Conservation (phyloP, 768 basidiomycete genomes). For the Panaeolus cyanescens region DNA sequence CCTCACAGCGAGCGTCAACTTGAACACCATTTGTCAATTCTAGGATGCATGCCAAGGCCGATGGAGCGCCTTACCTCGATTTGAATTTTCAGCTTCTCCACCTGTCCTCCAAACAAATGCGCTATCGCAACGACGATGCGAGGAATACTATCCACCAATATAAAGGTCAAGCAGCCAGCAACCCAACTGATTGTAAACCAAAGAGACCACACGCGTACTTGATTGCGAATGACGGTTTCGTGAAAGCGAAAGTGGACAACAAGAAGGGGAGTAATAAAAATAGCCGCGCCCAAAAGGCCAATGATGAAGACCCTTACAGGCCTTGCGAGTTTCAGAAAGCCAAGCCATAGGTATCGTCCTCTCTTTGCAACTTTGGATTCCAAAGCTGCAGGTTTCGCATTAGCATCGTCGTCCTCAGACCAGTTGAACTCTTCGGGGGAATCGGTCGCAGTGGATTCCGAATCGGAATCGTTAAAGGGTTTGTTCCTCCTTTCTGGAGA, state of each 20-base stretch:
- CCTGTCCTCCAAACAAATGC: constrained; percentile 57
- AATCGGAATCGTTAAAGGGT: constrained; percentile 27
- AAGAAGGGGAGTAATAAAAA: constrained; percentile 70
- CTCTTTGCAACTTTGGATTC: constrained; percentile 51
- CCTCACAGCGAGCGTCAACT: neutral
- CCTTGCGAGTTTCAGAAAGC: constrained; percentile 67
- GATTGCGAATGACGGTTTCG: constrained; percentile 44
- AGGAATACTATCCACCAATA: constrained; percentile 67
- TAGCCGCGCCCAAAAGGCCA: constrained; percentile 56
- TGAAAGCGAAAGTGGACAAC: constrained; percentile 67
- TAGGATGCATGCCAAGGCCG: no score
- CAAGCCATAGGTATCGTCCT: constrained; percentile 61
- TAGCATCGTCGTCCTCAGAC: constrained; percentile 60
- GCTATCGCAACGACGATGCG: constrained; percentile 54
- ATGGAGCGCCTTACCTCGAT: constrained; percentile 51
- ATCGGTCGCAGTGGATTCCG: constrained; percentile 55
- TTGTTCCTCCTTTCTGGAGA: constrained; percentile 9
- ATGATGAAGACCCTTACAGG: constrained; percentile 60
- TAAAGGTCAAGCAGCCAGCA: constrained; percentile 56
- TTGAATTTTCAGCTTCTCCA: constrained; percentile 67
- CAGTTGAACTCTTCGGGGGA: constrained; percentile 65
- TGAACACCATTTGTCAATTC: neutral
- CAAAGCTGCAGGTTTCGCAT: constrained; percentile 5
- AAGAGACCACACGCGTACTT: constrained; percentile 65
- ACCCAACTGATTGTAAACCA: constrained; percentile 75